Percentiles rank a stretch among this genome's conserved stretches.
These are phyloP conservation scores for Fraxinus baroniana DNA, from an alignment of 305 asterid genomes.

Conservation along the genomic window DNA sequence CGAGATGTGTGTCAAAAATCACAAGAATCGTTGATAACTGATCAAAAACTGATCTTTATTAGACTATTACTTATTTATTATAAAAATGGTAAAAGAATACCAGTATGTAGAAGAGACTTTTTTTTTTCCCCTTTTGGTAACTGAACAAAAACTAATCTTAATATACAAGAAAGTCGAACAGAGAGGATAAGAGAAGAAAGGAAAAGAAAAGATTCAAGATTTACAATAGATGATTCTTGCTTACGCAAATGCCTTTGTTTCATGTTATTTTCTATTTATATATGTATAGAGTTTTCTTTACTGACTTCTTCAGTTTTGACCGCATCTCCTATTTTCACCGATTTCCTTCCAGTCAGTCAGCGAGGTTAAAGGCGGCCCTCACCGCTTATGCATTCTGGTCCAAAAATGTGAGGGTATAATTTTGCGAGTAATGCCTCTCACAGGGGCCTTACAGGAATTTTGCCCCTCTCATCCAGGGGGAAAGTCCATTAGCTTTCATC, in stretches of 20 bases:
- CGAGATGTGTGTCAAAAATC: neutral
- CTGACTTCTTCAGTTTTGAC: neutral
- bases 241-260: neutral
- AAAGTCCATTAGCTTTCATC: no score
- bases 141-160: slow-evolving; percentile 8
- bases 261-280: neutral
- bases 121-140: neutral
- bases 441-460: no score
- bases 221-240: neutral
- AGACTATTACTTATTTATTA: neutral
- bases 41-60: neutral
- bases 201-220: slow-evolving; percentile 7
- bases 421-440: neutral
- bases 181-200: slow-evolving; percentile 16
- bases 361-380: neutral
- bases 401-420: neutral
- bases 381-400: neutral
- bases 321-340: neutral
- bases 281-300: no score
- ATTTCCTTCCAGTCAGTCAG: neutral
- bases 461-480: neutral
- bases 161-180: slow-evolving; percentile 8
- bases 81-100: neutral
- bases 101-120: neutral
- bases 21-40: neutral